These are phyloP conservation scores for Citrullus colocynthis DNA, from an alignment of 306 rosid species.

Conservation along the genomic window DNA sequence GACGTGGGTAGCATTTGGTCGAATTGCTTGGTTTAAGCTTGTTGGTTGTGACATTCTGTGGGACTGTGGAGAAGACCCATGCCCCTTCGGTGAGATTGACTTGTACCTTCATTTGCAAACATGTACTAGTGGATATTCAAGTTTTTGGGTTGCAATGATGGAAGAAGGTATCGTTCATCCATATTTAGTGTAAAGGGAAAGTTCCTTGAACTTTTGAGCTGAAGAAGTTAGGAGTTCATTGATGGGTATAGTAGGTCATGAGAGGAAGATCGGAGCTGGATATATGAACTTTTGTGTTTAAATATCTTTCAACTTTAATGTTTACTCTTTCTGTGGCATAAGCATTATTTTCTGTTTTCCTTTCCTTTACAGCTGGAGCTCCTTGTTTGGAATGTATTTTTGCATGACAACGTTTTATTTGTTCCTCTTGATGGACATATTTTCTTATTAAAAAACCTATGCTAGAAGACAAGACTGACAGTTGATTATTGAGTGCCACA, in stretches of 20 bases:
- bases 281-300: background rate
- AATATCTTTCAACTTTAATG: background rate
- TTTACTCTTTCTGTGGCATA: background rate
- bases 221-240: background rate
- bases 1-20: background rate
- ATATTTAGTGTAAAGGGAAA: background rate
- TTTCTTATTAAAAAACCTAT: background rate
- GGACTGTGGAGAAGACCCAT: background rate
- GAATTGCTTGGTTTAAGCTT: background rate
- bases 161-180: background rate
- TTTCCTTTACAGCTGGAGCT: background rate
- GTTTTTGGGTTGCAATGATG: background rate
- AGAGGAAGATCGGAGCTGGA: background rate
- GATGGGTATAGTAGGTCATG: background rate
- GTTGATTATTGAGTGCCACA: background rate
- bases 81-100: too few species aligned
- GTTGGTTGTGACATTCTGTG: background rate
- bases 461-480: background rate
- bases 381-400: background rate
- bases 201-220: background rate
- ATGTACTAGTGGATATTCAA: background rate
- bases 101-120: background rate
- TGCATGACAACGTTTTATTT: background rate
- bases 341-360: background rate
- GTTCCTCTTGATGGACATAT: background rate